Evolutionary conservation across 2,329 filamentous ascomycete genomes (phyloP).

Genomic region (Fusarium torulosum): DNA sequence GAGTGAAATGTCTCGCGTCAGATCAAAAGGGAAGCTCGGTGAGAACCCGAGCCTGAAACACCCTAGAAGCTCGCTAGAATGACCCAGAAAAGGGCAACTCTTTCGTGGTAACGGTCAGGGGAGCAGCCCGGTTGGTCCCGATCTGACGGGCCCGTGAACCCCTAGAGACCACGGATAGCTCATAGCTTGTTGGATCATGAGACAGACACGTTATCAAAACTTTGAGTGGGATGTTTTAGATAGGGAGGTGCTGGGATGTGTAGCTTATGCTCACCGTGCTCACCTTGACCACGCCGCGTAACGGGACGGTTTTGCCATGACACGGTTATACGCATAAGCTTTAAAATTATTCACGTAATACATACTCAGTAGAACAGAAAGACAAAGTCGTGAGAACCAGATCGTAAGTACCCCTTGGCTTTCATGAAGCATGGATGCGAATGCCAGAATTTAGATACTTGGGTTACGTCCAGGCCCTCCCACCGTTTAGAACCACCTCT

Average conservation of each 20-base stretch:
- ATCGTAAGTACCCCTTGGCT: no score
- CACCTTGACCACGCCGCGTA: constrained; percentile 24
- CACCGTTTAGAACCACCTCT: no score
- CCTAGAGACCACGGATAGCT: constrained; percentile 9
- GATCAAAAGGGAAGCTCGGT: constrained; percentile 24
- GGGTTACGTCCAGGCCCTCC: no score
- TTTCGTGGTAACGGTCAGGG: constrained; percentile 16
- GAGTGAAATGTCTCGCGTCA: neutral
- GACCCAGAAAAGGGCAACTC: constrained; percentile 5
- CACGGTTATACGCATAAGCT: constrained; percentile 13
- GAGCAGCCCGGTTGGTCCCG: constrained; percentile 43
- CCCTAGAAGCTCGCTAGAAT: constrained; percentile 37
- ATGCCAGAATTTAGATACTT: no score
- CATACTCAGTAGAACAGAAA: neutral
- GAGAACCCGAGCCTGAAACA: constrained; percentile 33
- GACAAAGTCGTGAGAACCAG: no score
- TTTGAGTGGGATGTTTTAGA: constrained; percentile 42
- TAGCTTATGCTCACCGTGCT: constrained; percentile 26
- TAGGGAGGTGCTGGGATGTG: constrained; percentile 4
- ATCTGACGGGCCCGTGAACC: constrained; percentile 32
- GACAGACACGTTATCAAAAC: constrained; percentile 41
- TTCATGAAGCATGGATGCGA: no score
- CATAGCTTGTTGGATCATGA: constrained; percentile 37
- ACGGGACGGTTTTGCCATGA: constrained; percentile 35
- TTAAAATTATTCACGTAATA: constrained; percentile 41